Evolutionary conservation across 768 basidiomycete species (phyloP).

Genomic region (Tulasnella sp.): DNA sequence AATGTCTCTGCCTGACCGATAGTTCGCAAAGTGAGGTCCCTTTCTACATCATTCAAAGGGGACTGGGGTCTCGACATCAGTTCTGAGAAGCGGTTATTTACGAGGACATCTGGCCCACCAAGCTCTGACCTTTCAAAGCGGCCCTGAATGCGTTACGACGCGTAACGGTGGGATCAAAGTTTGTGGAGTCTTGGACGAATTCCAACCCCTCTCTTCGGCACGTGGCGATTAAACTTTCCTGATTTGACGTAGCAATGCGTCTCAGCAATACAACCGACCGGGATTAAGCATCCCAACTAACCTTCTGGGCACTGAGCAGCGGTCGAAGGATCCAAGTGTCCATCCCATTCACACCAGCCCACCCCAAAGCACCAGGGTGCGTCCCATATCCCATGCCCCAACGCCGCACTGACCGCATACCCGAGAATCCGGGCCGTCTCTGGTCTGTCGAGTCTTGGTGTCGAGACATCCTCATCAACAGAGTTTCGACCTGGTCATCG

Average conservation of each 20-base stretch:
- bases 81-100: not conserved
- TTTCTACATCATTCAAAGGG: not conserved
- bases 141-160: constrained; percentile 64
- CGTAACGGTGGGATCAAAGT: constrained; percentile 63
- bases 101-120: not conserved
- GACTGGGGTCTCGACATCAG: not conserved
- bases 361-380: constrained; percentile 29
- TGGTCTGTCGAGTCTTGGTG: constrained; percentile 23
- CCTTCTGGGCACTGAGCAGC: constrained; percentile 58
- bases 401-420: constrained; percentile 55
- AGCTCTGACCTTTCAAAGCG: constrained; percentile 22
- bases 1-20: not conserved
- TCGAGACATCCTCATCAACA: constrained; percentile 43
- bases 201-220: constrained; percentile 50
- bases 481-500: constrained; percentile 78
- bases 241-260: constrained; percentile 7
- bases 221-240: constrained; percentile 76
- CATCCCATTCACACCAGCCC: constrained; percentile 49
- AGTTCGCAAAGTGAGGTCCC: not conserved
- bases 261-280: not conserved
- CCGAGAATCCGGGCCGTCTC: constrained; percentile 37
- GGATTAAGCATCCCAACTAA: constrained; percentile 24
- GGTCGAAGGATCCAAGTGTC: constrained; percentile 61
- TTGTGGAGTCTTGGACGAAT: constrained; percentile 60
- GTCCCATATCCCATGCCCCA: constrained; percentile 63